Base-by-base conservation (phyloP, 2,329 filamentous ascomycete genomes). In the Chalaropsis ovoidea region DNA sequence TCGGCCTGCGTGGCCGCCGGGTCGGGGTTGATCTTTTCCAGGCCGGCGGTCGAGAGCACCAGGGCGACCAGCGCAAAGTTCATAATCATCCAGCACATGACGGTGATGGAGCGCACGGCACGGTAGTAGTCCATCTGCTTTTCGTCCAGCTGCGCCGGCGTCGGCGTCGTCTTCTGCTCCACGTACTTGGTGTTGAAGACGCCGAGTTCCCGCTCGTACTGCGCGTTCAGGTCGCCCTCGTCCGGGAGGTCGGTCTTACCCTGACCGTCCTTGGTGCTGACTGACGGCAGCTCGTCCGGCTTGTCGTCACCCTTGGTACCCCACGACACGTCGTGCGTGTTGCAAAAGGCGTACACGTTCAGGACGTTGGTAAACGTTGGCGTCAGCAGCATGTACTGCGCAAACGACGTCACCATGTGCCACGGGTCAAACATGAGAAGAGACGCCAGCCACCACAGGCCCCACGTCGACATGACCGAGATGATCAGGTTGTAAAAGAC, bases 261-360 rank as follows among this genome's bases (percentile, higher is more conserved):
- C 70, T 80, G 77, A 70, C 90, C 93, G 56, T 95, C 89, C 75
- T 96, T 96, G 64, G 92, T 87, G 70, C 86, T 92, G 70, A 94
- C 93, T 0, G 86, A 90, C 1, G 90, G 90, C 64, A 96, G 83
- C 73, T 93, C 92, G 71, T 95, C 91, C 6, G 93, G 82, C 76
- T 96, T 96, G 77, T 96, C 93, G 74, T 97, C 94, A 71, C 94
- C 94, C 76, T 97, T 99, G 52, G 94, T 99, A 72, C 94, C 94
- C 94, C 94, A 99, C 17, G 94, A 97, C 64, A 99, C 94, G 79
- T 99, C 94, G 78, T 99, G 94, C 93, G 93, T 97, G 80, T 99
- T 99, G 86, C 91, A 95, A 84, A 96, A 99, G 68, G 94, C 91
- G 78, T 99, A 99, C 64, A 99, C 91, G 83, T 95, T 97, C 73